A percentile compares a stretch with the other conserved stretches of the same genome.
These are phyloP conservation scores for Triticum monococcum DNA, from an alignment of 176 grass and related monocot genomes.

Conservation along the genomic window DNA sequence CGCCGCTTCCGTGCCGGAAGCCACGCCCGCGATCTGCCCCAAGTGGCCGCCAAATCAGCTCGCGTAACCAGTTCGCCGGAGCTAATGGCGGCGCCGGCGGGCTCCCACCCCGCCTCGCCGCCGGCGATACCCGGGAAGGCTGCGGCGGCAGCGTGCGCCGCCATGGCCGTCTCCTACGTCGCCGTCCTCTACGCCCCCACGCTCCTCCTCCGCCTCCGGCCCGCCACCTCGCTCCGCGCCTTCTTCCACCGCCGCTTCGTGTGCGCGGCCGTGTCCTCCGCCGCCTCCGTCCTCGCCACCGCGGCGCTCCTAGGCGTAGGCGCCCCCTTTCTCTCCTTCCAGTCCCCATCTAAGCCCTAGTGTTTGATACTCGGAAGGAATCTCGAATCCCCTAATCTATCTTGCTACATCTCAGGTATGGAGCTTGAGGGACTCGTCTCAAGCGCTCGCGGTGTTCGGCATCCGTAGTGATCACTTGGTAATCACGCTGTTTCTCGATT, in stretches of 20 bases:
- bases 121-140: constrained; percentile 16
- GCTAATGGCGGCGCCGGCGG: constrained; percentile 17
- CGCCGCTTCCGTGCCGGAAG: background rate
- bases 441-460: constrained; percentile 57
- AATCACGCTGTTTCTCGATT: background rate
- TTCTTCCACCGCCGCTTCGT: constrained; percentile 64
- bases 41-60: background rate
- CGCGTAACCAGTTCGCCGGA: background rate
- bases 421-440: constrained; percentile 28
- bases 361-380: background rate
- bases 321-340: background rate
- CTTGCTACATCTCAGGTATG: constrained; percentile 4
- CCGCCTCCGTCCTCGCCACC: constrained; percentile 39
- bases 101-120: background rate
- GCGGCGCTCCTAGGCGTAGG: constrained; percentile 56
- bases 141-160: constrained; percentile 48
- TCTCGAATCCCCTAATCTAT: background rate
- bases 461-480: constrained; percentile 67
- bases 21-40: background rate
- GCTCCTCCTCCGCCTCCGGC: constrained; percentile 49
- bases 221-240: constrained; percentile 42
- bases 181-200: constrained; percentile 65
- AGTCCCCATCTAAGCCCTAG: background rate
- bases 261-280: constrained; percentile 57
- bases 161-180: constrained; percentile 68